Evolutionary conservation across 108 stramenopile genomes (phyloP), one percentile per base, ranked within the genome.

Genomic region (Nitzschia palea): DNA sequence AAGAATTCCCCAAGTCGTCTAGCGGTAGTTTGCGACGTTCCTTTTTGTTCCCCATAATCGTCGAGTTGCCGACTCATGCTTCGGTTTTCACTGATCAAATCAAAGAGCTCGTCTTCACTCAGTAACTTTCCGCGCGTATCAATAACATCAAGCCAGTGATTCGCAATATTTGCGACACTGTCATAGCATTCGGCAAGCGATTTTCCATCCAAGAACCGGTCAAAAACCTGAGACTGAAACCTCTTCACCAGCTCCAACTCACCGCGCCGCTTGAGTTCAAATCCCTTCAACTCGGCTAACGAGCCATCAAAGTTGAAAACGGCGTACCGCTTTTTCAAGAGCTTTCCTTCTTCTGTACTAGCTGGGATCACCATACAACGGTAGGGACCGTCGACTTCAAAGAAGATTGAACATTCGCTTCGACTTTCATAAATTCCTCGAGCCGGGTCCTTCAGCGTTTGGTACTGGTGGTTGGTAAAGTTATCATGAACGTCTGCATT

Each of bases 381-480:
- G 80, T 99, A 99, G 0, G 99, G 99, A 18, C 99, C 99, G 78
- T 99, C 99, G 9, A 99, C 90, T 80, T 99, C 99, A 68, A 99
- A 99, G 77, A 96, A 99, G 64, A 99, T 99, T 58, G 95, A 96
- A 79, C 97, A 97, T 68, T 99, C 99, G 20, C 92, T 95, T 26
- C 88, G 70, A 10, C 89, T 97, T 60, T 93, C 87, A 68, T 96
- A 99, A 17, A 71, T 77, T n/a, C 91, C 89, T 23, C 79, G 79
- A 28, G 76, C 72, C 28, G 93, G 81, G 65, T 97, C 96, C 52
- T 86, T 84, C 22, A 96, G 78, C 20, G 81, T 84, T 75, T 99
- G 99, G 67, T 98, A 98, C 77, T 99, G 98, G 65, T 99, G 97
- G 70, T 99, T 99, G 29, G 99, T 98, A 76, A 98, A 98, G 68